Conservation (phyloP, 805 yeast species). For the Yamadazyma phyllophila region DNA sequence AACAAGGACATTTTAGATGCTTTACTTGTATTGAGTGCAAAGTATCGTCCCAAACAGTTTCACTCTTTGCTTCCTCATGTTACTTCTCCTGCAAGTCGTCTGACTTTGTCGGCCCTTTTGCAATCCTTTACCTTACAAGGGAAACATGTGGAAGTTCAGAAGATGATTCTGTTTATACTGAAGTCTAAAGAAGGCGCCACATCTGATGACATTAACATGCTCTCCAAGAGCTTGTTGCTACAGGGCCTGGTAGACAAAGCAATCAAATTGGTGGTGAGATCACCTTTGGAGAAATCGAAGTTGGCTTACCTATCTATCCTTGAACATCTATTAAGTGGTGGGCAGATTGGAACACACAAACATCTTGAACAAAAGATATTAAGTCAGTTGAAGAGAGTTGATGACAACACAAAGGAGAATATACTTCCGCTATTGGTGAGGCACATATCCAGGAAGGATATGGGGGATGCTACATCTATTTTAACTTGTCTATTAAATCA, state of each 20-base stretch:
- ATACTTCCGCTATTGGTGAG: conserved; percentile 8
- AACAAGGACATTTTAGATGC: conserved; percentile 8
- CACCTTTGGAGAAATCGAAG: conserved; percentile 19
- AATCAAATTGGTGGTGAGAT: conserved; percentile 19
- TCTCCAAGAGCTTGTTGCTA: conserved; percentile 25
- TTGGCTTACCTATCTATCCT: conserved; percentile 25
- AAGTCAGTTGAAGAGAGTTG: neutral
- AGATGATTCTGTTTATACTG: conserved; percentile 27
- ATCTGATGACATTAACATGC: conserved; percentile 24
- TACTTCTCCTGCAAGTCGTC: conserved; percentile 20
- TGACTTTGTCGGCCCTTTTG: conserved; percentile 33
- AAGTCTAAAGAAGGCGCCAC: conserved; percentile 26
- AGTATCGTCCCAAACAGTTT: neutral
- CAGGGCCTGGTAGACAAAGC: conserved; percentile 25
- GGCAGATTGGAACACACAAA: neutral
- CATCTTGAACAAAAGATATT: conserved; percentile 9
- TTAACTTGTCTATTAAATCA: neutral
- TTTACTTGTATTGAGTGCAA: conserved; percentile 12
- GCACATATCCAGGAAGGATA: conserved; percentile 1
- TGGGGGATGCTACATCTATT: neutral
- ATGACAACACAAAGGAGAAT: neutral
- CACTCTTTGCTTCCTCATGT: neutral
- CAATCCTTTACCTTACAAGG: conserved; percentile 25
- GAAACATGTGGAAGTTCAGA: conserved; percentile 28
- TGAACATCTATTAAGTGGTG: conserved; percentile 9